These are phyloP conservation scores for Parathielavia hyrcaniae DNA, from an alignment of 495 filamentous ascomycete genomes.

Conservation along the genomic window DNA sequence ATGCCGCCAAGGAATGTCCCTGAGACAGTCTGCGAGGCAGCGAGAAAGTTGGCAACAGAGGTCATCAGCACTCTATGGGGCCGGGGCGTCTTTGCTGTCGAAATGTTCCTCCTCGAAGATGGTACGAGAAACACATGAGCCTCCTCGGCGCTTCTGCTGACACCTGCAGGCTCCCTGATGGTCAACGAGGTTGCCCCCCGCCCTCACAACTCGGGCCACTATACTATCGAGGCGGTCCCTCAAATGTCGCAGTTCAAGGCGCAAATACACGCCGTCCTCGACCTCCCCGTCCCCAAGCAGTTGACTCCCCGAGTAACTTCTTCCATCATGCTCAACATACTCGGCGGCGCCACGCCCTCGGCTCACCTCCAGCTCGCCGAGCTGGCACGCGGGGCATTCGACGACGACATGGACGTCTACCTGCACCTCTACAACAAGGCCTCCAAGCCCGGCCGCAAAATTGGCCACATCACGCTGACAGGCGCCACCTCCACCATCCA, in stretches of 20 bases:
- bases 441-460: slow-evolving; percentile 81
- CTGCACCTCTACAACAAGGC: slow-evolving; percentile 93
- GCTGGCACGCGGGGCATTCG: slow-evolving; percentile 55
- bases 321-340: slow-evolving; percentile 94
- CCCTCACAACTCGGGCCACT: slow-evolving; percentile 94
- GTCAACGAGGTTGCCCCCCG: slow-evolving; percentile 94
- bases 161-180: slow-evolving; percentile 48
- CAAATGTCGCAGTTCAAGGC: slow-evolving; percentile 84
- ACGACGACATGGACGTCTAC: slow-evolving; percentile 40
- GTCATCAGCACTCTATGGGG: slow-evolving; percentile 77
- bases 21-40: slow-evolving; percentile 52
- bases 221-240: slow-evolving; percentile 89
- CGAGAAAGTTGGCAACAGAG: slow-evolving; percentile 69
- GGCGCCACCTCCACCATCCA: slow-evolving; percentile 53
- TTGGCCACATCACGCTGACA: slow-evolving; percentile 84
- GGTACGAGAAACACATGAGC: slow-evolving; percentile 38
- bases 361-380: slow-evolving; percentile 65
- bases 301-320: slow-evolving; percentile 52
- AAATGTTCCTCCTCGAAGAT: slow-evolving; percentile 88
- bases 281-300: slow-evolving; percentile 60
- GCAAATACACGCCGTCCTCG: slow-evolving; percentile 80
- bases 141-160: background rate
- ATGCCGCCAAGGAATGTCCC: slow-evolving; percentile 72
- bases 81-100: slow-evolving; percentile 90
- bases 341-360: slow-evolving; percentile 64